Evolutionary conservation across 1,284 basidiomycete genomes (phyloP).

Genomic region (Neonothopanus nambi): DNA sequence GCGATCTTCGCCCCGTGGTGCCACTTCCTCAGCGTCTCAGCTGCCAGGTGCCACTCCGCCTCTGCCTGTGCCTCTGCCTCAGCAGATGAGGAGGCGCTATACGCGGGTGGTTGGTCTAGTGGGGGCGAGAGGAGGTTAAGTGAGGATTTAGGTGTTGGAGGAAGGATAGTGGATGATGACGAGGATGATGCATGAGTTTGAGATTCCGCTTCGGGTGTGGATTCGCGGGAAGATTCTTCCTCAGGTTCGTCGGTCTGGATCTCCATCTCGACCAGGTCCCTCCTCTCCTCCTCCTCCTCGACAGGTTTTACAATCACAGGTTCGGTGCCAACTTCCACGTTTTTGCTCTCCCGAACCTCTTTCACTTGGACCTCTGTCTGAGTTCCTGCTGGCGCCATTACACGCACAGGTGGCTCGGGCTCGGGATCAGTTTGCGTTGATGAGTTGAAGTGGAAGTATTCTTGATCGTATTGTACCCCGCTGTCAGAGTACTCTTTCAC

Average conservation of each 20-base stretch:
- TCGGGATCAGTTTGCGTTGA: slow-evolving; percentile 41
- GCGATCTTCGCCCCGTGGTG: slow-evolving; percentile 58
- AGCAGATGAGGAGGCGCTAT: slow-evolving; percentile 48
- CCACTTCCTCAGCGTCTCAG: slow-evolving; percentile 66
- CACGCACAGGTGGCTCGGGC: slow-evolving; percentile 1
- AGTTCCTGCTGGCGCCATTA: slow-evolving; percentile 17
- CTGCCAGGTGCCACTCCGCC: slow-evolving; percentile 52
- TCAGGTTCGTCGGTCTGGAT: slow-evolving; percentile 61
- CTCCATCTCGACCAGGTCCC: no score
- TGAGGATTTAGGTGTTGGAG: slow-evolving; percentile 60
- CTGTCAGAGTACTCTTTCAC: slow-evolving; percentile 70
- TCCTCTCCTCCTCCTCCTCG: no score
- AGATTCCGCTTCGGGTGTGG: slow-evolving; percentile 21
- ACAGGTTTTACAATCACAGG: background rate
- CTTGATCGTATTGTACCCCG: slow-evolving; percentile 63
- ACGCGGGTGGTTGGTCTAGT: slow-evolving; percentile 68
- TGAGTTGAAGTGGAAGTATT: slow-evolving; percentile 47
- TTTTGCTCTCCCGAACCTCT: background rate
- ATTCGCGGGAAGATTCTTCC: slow-evolving; percentile 11
- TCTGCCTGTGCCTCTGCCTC: slow-evolving; percentile 39
- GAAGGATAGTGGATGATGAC: slow-evolving; percentile 68
- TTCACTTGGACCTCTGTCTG: slow-evolving; percentile 31
- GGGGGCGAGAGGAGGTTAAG: slow-evolving; percentile 28
- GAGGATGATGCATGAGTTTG: slow-evolving; percentile 48
- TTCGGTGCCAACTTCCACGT: slow-evolving; percentile 22